phyloP scores from a whole-genome alignment of 2,329 filamentous ascomycete genomes.

The Didymella arachidicola region DNA sequence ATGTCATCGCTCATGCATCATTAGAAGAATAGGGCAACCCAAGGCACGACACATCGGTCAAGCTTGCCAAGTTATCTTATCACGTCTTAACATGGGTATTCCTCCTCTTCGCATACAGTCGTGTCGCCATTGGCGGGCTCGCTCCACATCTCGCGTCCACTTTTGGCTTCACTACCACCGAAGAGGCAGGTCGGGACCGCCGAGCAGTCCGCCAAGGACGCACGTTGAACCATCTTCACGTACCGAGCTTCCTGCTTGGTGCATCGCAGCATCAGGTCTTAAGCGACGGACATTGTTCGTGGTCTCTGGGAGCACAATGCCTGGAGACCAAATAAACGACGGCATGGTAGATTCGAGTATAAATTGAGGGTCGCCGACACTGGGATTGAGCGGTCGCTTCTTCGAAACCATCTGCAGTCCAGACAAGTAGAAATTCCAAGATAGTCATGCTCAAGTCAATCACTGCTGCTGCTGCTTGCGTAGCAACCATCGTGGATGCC shows the following conservation, averaged over 20 bases:
- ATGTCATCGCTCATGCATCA: constrained; percentile 18
- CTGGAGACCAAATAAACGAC: neutral
- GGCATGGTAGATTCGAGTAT: constrained; percentile 11
- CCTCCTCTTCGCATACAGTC: constrained; percentile 23
- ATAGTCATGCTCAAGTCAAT: constrained; percentile 37
- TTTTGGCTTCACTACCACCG: constrained; percentile 19
- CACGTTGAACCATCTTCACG: constrained; percentile 8
- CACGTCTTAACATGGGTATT: constrained; percentile 35
- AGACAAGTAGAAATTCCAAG: neutral
- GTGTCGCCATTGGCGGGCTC: constrained; percentile 24
- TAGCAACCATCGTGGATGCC: constrained; percentile 28
- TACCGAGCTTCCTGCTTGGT: constrained; percentile 23
- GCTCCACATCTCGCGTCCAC: constrained; percentile 19
- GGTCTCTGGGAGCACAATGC: constrained; percentile 20
- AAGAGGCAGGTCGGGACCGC: constrained; percentile 30
- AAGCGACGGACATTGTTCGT: constrained; percentile 17
- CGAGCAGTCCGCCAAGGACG: constrained; percentile 20
- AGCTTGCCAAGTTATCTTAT: constrained; percentile 39
- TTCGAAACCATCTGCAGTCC: neutral
- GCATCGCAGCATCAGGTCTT: constrained; percentile 21
- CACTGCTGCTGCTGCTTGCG: constrained; percentile 32
- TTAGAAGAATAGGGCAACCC: constrained; percentile 23
- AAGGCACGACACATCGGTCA: constrained; percentile 23
- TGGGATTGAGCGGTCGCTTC: neutral
- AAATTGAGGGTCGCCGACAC: constrained; percentile 16